Evolutionary conservation across 768 basidiomycete genomes (phyloP), one percentile per base, ranked within the genome.

Genomic region (Auriculariales sp.): DNA sequence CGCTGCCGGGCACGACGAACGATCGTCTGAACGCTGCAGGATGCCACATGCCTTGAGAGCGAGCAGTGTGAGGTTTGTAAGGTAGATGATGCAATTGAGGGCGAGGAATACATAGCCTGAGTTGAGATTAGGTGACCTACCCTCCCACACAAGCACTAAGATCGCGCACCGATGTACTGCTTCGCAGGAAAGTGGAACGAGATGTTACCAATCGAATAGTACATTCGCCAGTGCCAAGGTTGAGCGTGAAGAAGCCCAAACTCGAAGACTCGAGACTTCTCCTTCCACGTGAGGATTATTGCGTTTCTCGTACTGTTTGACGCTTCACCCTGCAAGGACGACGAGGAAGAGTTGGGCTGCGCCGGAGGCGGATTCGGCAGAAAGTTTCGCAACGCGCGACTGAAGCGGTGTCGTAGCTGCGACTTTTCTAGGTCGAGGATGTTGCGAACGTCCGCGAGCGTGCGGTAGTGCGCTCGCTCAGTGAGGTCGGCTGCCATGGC

Each of bases 1-100:
- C 70, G 70, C 71, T 35, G 22, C 39, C 39, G 19, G 39, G 39
- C 39, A 44, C 39, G 12, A 25, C 22, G 39, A 44, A 44, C 22
- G 22, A 24, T 25, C 11, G 22, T 4, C 7, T 5, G 15, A 44
- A 44, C 22, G 39, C 39, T 19, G 22, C 22, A 1, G 39, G 39
- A 25, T 44, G 39, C 7, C 6, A 19, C 4, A 12, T 19, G 6
- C 5, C 39, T 44, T 44, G 2, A 44, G 39, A 7, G 22, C 19
- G 7, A 19, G 22, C 22, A 19, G 22, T 5, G 15, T 24, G 12
- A 44, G 7, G 19, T 44, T 44, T 19, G 27, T 10, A 10, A 44
- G 6, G 19, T 44, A 44, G 19, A 44, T 24, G 6, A 44, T 25
- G 22, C 5, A 7, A 15, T 44, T 44, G 5, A 44, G 19, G 4